Base-by-base conservation (phyloP, 495 filamentous ascomycete species). In the Aspergillus biplanus region DNA sequence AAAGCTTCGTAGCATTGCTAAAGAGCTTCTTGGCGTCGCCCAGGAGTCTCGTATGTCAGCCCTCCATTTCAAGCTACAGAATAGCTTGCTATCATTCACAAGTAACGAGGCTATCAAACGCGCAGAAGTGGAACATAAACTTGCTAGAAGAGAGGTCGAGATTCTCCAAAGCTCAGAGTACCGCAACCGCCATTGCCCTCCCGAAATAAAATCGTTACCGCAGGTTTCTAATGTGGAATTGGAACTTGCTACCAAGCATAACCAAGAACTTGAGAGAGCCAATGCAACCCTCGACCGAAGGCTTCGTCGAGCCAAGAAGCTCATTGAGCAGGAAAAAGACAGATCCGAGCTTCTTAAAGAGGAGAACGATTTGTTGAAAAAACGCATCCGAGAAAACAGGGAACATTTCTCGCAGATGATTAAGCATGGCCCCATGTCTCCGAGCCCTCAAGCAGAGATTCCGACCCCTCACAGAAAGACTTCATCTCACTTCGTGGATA, bases 51-150 rank as follows among this genome's bases (percentile, higher is more conserved):
- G 92, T 53, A 91, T 92, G 82, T 89, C 90, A 50, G 89, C 91
- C 1, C 88, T 96, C 31, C 95, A 99, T 71, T 89, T 96, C 80
- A 96, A 95, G 69, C 78, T 99, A 52, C 94, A 97, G 71, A 92
- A 95, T 69, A 92, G 88, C 67, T 83, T 99, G 63, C 84, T 97
- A 27, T 88, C 83, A 54, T 91, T 98, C 56, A 91, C 96, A 68
- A 94, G 90, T 47, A 85, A 89, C 33, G 93, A 97, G 73, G 89
- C 92, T 31, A 83, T 90, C 5, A 93, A 96, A 73, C 86, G 93
- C 42, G 92, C 93, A 61, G 90, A 87, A 39, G 95, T 98, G 11
- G 95, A 99, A 75, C 91, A 96, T 61, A 90, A 96, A 53, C 92
- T 98, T 79, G 90, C 89, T n/a, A 87, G 90, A 59, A 85, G 90